Conservation (phyloP, 139 green algal species). For the Haematococcus lacustris region DNA sequence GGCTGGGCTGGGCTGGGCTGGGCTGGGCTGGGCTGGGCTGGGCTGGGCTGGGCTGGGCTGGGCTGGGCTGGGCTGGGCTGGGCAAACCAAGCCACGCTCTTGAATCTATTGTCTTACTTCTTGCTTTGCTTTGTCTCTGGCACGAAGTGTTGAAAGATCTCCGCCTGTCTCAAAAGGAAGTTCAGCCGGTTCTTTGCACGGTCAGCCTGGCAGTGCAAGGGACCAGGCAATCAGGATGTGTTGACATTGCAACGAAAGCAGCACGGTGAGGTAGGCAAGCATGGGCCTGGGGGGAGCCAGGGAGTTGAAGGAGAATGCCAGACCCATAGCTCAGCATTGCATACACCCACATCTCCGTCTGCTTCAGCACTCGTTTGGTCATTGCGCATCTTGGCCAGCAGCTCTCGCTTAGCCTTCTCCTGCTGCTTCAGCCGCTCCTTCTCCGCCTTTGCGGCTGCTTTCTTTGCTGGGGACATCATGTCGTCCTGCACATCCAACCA, state of each 20-base stretch:
- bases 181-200: conserved; percentile 70
- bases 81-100: too few relatives aligned
- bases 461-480: not conserved
- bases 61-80: too few relatives aligned
- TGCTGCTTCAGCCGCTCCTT: conserved; percentile 70
- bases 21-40: too few relatives aligned
- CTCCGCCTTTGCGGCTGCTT: conserved; percentile 67
- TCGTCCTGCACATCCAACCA: not conserved
- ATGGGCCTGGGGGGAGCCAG: not conserved
- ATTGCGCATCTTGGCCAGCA: conserved; percentile 73
- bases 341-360: conserved; percentile 3
- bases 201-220: conserved; percentile 49
- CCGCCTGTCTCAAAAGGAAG: conserved; percentile 92
- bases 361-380: conserved; percentile 44
- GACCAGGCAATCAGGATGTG: too few relatives aligned
- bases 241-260: too few relatives aligned
- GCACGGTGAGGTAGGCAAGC: too few relatives aligned
- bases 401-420: conserved; percentile 69
- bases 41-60: too few relatives aligned
- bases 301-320: not conserved
- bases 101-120: too few relatives aligned
- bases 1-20: too few relatives aligned
- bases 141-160: conserved; percentile 98
- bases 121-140: conserved; percentile 44
- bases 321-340: not conserved